Evolutionary conservation across 768 basidiomycete species (phyloP).

Genomic region (Tricholoma furcatifolium): DNA sequence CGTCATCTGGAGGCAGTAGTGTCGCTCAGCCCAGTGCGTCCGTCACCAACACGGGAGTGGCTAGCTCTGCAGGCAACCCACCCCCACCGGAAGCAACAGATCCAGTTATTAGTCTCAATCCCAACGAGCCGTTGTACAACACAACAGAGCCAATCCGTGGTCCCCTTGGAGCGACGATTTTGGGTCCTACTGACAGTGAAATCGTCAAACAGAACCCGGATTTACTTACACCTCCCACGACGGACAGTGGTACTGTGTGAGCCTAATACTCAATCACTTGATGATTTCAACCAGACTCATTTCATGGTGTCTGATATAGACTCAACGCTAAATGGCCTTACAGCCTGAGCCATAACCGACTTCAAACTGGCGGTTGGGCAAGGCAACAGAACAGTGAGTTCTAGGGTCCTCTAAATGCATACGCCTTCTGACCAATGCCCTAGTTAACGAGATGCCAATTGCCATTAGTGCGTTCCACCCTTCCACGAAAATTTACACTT

Average conservation of each 20-base stretch:
- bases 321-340: constrained; percentile 59
- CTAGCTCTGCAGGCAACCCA: too few species aligned
- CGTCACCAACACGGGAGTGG: neutral
- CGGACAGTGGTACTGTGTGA: constrained; percentile 43
- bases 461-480: constrained; percentile 34
- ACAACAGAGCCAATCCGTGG: constrained; percentile 35
- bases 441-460: constrained; percentile 48
- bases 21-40: constrained; percentile 1
- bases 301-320: constrained; percentile 21
- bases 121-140: constrained; percentile 41
- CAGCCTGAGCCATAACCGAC: constrained; percentile 51
- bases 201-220: constrained; percentile 46
- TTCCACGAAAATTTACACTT: neutral
- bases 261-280: constrained; percentile 11
- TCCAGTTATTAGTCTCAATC: constrained; percentile 37
- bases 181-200: constrained; percentile 40
- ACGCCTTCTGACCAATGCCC: neutral
- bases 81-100: constrained; percentile 39
- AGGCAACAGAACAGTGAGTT: constrained; percentile 49
- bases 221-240: constrained; percentile 42
- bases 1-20: constrained; percentile 11
- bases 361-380: constrained; percentile 61
- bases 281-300: neutral
- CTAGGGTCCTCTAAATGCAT: neutral
- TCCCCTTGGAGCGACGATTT: constrained; percentile 36